A percentile compares a stretch with the other conserved stretches of the same genome.
Evolutionary conservation across 345 rosid genomes (phyloP).

Genomic region (Ailanthus altissimus): DNA sequence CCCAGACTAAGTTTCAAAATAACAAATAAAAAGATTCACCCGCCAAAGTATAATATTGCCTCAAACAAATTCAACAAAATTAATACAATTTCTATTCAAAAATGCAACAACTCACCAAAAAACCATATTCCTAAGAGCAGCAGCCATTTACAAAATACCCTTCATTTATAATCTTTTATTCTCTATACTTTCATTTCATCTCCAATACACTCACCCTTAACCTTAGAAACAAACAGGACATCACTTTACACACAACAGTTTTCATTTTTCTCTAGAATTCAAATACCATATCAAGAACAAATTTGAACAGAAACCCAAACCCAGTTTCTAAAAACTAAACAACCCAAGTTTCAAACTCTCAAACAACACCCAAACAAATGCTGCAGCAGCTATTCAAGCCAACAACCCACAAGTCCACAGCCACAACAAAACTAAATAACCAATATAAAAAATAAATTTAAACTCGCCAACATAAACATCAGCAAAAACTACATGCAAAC

Average conservation of each 20-base stretch:
- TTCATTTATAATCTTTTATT: slow-evolving; percentile 8
- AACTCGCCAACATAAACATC: not conserved
- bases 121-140: not conserved
- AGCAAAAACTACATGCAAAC: slow-evolving; percentile 9
- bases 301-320: not conserved
- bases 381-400: not conserved
- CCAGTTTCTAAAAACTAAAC: not conserved
- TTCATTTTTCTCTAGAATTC: not conserved
- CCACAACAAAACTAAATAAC: slow-evolving; percentile 4
- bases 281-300: not conserved
- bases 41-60: not conserved
- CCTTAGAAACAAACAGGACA: not conserved
- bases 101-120: not conserved
- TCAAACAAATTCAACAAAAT: not conserved
- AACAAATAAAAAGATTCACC: not conserved
- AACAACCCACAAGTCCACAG: not conserved
- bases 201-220: not conserved
- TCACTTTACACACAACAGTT: not conserved
- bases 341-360: slow-evolving; percentile 4
- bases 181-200: not conserved
- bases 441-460: not conserved
- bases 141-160: slow-evolving; percentile 9
- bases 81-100: slow-evolving; percentile 4
- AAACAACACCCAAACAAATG: not conserved
- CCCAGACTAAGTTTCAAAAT: not conserved